phyloP scores from a whole-genome alignment of 306 rosid genomes.

The Prunus mume region DNA sequence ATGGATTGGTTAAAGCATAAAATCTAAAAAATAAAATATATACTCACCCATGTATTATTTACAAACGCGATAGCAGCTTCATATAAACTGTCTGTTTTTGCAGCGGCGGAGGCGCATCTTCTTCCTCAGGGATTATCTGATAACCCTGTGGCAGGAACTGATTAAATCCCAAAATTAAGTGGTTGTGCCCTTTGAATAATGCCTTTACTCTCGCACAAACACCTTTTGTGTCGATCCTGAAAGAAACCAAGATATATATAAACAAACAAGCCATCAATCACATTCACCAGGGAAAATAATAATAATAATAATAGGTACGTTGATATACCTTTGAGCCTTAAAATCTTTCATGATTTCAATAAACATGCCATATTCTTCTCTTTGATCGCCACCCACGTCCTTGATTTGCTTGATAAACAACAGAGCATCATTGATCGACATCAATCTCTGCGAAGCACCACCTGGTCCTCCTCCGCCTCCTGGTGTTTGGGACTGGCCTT shows the following conservation, averaged over 20 bases:
- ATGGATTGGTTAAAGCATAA: no score
- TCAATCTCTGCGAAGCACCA: neutral
- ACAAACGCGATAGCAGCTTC: slow-evolving; percentile 91
- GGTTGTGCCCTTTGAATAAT: slow-evolving; percentile 80
- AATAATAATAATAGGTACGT: neutral
- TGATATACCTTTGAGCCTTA: slow-evolving; percentile 67
- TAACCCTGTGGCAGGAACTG: slow-evolving; percentile 91
- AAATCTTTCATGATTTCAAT: neutral
- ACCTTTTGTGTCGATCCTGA: slow-evolving; percentile 83
- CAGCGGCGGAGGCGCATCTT: slow-evolving; percentile 53
- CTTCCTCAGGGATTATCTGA: slow-evolving; percentile 74
- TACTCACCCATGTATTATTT: slow-evolving; percentile 77
- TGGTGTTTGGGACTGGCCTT: neutral
- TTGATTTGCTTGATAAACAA: neutral
- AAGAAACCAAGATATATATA: slow-evolving; percentile 20
- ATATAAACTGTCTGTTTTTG: slow-evolving; percentile 77
- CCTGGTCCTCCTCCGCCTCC: neutral
- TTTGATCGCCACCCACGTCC: neutral
- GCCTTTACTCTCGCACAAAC: slow-evolving; percentile 92
- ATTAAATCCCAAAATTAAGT: slow-evolving; percentile 91
- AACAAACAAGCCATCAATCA: slow-evolving; percentile 5
- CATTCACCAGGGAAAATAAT: neutral
- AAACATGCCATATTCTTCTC: neutral
- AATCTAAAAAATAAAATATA: neutral
- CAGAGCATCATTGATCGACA: neutral